Percentiles rank a stretch among this genome's conserved stretches.
Conservation (phyloP, 805 yeast species). For the Metschnikowia hibisci region DNA sequence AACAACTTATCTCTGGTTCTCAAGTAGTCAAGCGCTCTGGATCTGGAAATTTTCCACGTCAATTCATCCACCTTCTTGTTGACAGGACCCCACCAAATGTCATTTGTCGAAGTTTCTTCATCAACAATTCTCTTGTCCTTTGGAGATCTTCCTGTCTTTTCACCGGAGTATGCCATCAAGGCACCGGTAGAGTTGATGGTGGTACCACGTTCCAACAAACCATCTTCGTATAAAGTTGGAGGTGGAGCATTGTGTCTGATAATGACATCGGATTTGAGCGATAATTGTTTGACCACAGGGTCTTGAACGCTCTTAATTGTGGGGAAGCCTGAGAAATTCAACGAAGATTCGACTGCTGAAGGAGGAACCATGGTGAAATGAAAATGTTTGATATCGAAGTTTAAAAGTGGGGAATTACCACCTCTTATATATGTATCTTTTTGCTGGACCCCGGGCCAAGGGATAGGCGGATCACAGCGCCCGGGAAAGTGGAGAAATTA, state of each 20-base stretch:
- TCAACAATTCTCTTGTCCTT: slow-evolving; percentile 97
- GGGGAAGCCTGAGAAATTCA: slow-evolving; percentile 38
- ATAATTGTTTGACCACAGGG: slow-evolving; percentile 39
- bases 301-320: slow-evolving; percentile 37
- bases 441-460: slow-evolving; percentile 6
- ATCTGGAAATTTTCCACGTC: slow-evolving; percentile 93
- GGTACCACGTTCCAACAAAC: slow-evolving; percentile 82
- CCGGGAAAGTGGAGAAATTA: slow-evolving; percentile 13
- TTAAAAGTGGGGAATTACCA: slow-evolving; percentile 6
- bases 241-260: slow-evolving; percentile 91
- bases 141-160: slow-evolving; percentile 97
- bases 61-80: slow-evolving; percentile 90
- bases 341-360: slow-evolving; percentile 42
- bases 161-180: slow-evolving; percentile 90
- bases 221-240: slow-evolving; percentile 92
- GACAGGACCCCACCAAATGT: slow-evolving; percentile 99
- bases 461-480: slow-evolving; percentile 4
- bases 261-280: slow-evolving; percentile 55
- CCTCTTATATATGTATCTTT: slow-evolving; percentile 11
- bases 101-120: slow-evolving; percentile 75
- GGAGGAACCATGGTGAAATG: slow-evolving; percentile 38
- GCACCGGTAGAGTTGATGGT: slow-evolving; percentile 93
- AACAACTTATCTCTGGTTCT: slow-evolving; percentile 93
- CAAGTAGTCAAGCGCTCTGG: slow-evolving; percentile 94
- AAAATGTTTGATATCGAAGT: neutral